Evolutionary conservation across 2,329 filamentous ascomycete genomes (phyloP), one percentile per base, ranked within the genome.

Genomic region (Calonectria ilicicola): DNA sequence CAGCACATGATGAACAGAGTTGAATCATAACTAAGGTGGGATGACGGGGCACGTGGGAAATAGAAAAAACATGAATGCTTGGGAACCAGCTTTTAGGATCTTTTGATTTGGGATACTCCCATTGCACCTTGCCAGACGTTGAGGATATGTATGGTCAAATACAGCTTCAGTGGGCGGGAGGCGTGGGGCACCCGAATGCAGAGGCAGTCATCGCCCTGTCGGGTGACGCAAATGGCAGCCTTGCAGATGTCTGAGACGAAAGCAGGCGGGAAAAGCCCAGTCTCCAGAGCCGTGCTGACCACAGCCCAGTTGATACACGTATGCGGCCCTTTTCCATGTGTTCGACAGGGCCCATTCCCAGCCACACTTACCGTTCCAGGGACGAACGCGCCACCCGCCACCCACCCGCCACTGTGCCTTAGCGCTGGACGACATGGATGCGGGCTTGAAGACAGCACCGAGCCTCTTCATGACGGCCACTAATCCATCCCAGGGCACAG

Each of bases 381-480:
- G 51, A 56, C 27, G 49, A 6, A 42, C 38, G 27, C 47, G 40
- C 60, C 49, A 65, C 58, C 12, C 56, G 49, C 64, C 64, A 67
- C 47, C 64, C 64, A 53, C 64, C 35, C 40, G 60, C 67, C 67
- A 69, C 60, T 15, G 40, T 29, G 32, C 27, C 49, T 67, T 56
- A 42, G 56, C 44, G 65, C 53, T 58, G 29, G 26, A 53, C 23
- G 32, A 38, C 58, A 62, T 62, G 58, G 58, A 60, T 47, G 26
- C 32, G n/a, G 46, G 42, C 60, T 63, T 63, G 38, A 44, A 64
- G 27, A 58, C 47, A 42, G 32, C 53, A 65, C 44, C 21, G 63
- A 65, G 76, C 72, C 73, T 76, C 77, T 76, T 77, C 73, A 80
- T 76, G 75, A 79, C 78, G 53, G 77, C 74, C 65, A 72, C 77